Evolutionary conservation across 768 basidiomycete species (phyloP), one percentile per base, ranked within the genome.

Genomic region (Termitomyces sp.): DNA sequence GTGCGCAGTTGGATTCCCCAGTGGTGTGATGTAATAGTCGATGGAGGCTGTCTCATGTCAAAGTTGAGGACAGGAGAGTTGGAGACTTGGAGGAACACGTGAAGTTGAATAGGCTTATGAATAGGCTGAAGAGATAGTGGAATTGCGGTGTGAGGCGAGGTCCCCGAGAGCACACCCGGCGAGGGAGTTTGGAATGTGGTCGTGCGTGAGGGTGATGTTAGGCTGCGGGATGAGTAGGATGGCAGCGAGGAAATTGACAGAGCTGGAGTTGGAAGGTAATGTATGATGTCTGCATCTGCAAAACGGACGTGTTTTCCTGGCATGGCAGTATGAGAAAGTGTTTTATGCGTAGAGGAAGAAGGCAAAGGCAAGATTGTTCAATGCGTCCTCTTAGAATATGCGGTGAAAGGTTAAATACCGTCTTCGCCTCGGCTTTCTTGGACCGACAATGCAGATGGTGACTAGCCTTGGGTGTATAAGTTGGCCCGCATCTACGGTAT

Each of bases 41-140:
- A 69, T 10, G 68, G 68, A 22, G 66, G 65, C 28, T 70, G 64
- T 20, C 66, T 59, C 15, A 75, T 3, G 59, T 73, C 69, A 63
- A 66, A 75, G 18, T 44, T 58, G 26, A 75, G 53, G 10, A 55
- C 54, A 13, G 68, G 60, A 12, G 60, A 62, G 26, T 47, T 37
- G 18, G 65, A 65, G 31, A 51, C 55, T 45, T 69, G 65, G 16
- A 74, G 64, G 36, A 71, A 64, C 6, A 58, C 52, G 48, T 75
- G 74, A 10, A 63, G 36, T 34, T 64, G 66, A 6, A 50, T 34
- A 5, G 34, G 29, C 29, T 29, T 29, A 3, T 29, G 29, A 13
- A 50, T 34, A 5, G 34, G 9, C 24, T 39, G 36, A 2, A 22
- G 24, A 18, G 22, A 3, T n/a, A 22, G 24, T 6, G 18, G 31